Evolutionary conservation across 1,139 yeast species (phyloP).

Genomic region (Kodamaea arcana): DNA sequence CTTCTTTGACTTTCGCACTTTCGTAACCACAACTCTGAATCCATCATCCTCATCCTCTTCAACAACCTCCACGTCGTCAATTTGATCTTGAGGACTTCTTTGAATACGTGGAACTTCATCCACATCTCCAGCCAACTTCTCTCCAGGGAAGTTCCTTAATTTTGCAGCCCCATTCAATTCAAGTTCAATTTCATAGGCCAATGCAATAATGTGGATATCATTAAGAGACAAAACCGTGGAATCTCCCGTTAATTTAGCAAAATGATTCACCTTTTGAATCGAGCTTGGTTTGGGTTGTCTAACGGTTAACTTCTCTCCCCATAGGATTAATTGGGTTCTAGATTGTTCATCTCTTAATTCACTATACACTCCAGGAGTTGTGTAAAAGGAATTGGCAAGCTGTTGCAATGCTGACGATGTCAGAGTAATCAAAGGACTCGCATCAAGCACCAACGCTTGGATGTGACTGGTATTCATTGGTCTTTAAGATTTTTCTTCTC

Average conservation of each 20-base stretch:
- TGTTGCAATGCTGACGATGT: constrained; percentile 71
- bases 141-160: constrained; percentile 72
- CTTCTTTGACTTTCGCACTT: constrained; percentile 9
- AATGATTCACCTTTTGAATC: constrained; percentile 62
- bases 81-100: constrained; percentile 10
- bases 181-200: constrained; percentile 81
- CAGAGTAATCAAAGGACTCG: constrained; percentile 89
- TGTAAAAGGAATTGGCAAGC: constrained; percentile 65
- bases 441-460: constrained; percentile 73
- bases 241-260: constrained; percentile 90
- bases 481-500: no score
- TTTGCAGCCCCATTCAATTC: constrained; percentile 66
- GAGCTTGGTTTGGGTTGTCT: constrained; percentile 73
- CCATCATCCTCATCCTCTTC: constrained; percentile 10
- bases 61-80: constrained; percentile 7
- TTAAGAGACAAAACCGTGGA: constrained; percentile 80
- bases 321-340: constrained; percentile 66
- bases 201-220: constrained; percentile 88
- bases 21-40: constrained; percentile 7
- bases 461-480: constrained; percentile 21
- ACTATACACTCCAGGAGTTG: constrained; percentile 86
- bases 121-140: constrained; percentile 26
- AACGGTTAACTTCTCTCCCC: constrained; percentile 64
- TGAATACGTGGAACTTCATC: constrained; percentile 11
- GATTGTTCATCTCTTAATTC: constrained; percentile 88